Evolutionary conservation across 1,139 yeast genomes (phyloP).

Genomic region (Candida sanyaensis): DNA sequence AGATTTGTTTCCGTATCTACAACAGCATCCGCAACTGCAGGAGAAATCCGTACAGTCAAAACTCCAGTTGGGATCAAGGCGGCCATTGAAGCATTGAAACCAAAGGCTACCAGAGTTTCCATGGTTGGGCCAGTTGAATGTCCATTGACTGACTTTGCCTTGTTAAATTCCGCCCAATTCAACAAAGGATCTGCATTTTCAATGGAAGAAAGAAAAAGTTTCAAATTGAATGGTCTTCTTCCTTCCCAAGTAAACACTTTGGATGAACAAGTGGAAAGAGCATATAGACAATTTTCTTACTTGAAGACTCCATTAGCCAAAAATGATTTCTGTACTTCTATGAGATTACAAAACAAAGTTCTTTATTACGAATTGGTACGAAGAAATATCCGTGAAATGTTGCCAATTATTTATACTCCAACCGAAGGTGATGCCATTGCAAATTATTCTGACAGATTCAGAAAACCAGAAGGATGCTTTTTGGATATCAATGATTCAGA

Average conservation of each 20-base stretch:
- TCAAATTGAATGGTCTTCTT: slow-evolving; percentile 74
- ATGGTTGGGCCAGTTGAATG: slow-evolving; percentile 85
- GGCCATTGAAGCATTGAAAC: slow-evolving; percentile 55
- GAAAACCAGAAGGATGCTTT: slow-evolving; percentile 96
- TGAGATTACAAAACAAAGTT: slow-evolving; percentile 91
- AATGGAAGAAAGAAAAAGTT: slow-evolving; percentile 75
- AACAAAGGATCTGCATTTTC: slow-evolving; percentile 96
- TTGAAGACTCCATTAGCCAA: slow-evolving; percentile 86
- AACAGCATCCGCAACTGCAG: neutral
- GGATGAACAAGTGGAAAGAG: slow-evolving; percentile 87
- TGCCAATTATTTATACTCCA: slow-evolving; percentile 93
- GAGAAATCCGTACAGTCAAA: slow-evolving; percentile 48
- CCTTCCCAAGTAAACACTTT: slow-evolving; percentile 82
- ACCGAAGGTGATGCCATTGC: slow-evolving; percentile 98
- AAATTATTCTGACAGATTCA: slow-evolving; percentile 84
- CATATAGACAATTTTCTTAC: slow-evolving; percentile 78
- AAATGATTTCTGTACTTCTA: slow-evolving; percentile 87
- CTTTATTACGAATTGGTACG: slow-evolving; percentile 84
- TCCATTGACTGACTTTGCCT: slow-evolving; percentile 67
- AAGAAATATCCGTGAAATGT: slow-evolving; percentile 85
- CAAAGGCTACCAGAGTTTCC: slow-evolving; percentile 61
- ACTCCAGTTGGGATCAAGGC: slow-evolving; percentile 66
- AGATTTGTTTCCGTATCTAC: neutral
- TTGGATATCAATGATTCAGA: slow-evolving; percentile 82
- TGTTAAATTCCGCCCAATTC: slow-evolving; percentile 80